Base-by-base conservation (phyloP, 352 stramenopile species). In the Phytophthora tentaculata region DNA sequence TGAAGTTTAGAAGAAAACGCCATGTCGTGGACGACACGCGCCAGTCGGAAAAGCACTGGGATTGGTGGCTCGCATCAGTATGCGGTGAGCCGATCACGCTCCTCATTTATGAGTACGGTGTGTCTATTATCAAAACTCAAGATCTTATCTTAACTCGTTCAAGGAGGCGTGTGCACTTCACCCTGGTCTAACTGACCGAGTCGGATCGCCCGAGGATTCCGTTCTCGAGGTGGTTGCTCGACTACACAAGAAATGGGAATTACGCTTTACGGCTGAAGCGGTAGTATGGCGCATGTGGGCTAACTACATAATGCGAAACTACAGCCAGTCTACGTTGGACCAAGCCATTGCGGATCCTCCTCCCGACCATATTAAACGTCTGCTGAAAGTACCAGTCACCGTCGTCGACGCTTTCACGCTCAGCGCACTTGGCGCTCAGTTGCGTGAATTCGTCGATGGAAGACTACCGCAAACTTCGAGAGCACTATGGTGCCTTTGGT, bases 51-150 rank as follows among this genome's bases (percentile, higher is more conserved):
- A 26, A 45, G 14, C 32, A 13, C 22, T 59, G 49, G 58, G 51
- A 48, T 43, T 41, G 5, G 13, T 58, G 48, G 37, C 14, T 59
- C n/a, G 48, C 29, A 9, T 58, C 58, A 14, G 9, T 24, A 26
- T 49, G 41, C 9, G 58, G 49, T 3, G 49, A 59, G 4, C 43
- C 49, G 28, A 17, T 66, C 47, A 66, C 39, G 24, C 26, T 66
- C 20, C 29, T 66, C 17, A 52, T 66, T 24, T 66, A 66, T 23
- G 58, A 58, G 35, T 66, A 66, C 17, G 24, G 58, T n/a, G 17
- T 65, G 16, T 43, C 32, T 2, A 58, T 65, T 43, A 28, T 28
- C 2, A 58, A 50, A 26, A 48, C 48, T 9, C 29, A 50, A 32
- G 58, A 41, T 35, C 49, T 53, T n/a, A 41, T 35, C 49, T 53